Percentiles rank a stretch among this genome's conserved stretches.
These are phyloP conservation scores for Endocladia muricata DNA, from an alignment of 31 red algal species.

Conservation along the genomic window DNA sequence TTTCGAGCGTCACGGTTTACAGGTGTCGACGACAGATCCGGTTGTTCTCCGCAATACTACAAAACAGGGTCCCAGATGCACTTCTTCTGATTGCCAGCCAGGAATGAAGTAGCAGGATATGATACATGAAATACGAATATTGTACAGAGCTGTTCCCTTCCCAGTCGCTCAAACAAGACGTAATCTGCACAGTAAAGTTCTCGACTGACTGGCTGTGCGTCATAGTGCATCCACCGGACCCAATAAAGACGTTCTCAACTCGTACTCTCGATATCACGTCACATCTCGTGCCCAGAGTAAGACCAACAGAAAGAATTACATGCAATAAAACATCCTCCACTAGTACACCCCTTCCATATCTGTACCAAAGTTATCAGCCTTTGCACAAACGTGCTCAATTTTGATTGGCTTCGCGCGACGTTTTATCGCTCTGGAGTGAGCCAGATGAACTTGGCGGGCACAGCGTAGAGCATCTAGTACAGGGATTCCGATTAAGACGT, in stretches of 20 bases:
- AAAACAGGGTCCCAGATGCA: background rate
- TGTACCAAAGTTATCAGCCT: slow-evolving; percentile 5
- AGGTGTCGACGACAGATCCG: background rate
- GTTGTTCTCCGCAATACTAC: background rate
- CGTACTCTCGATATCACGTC: slow-evolving; percentile 22
- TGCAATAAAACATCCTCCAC: background rate
- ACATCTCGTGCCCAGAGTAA: slow-evolving; percentile 5
- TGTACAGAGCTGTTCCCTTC: slow-evolving; percentile 15
- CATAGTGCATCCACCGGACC: background rate
- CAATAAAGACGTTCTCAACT: slow-evolving; percentile 13
- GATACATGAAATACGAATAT: slow-evolving; percentile 39
- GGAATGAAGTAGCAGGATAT: background rate
- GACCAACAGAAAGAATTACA: background rate
- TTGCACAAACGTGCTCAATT: background rate
- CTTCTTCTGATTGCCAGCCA: background rate
- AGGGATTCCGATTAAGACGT: background rate
- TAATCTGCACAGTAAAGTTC: slow-evolving; percentile 21
- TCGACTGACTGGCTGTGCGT: slow-evolving; percentile 23
- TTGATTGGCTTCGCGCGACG: background rate
- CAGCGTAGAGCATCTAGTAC: background rate
- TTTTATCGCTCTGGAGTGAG: background rate
- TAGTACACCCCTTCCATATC: background rate
- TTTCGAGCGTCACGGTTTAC: background rate
- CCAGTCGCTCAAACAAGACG: slow-evolving; percentile 30
- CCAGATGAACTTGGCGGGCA: slow-evolving; percentile 7